Evolutionary conservation across 1,139 yeast genomes (phyloP).

Genomic region (Blastobotrys capitulatus): DNA sequence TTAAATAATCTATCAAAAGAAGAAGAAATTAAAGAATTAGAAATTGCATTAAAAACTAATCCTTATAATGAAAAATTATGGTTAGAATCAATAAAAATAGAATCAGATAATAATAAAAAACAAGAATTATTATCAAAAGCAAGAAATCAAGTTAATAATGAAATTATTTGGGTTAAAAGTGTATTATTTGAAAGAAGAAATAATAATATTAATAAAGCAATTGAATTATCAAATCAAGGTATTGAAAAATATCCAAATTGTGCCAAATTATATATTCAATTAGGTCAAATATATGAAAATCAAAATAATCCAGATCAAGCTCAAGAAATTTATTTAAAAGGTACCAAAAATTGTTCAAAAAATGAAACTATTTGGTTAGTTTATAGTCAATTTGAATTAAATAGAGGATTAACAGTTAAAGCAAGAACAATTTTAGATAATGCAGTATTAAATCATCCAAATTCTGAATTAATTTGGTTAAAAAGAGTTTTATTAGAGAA

Average conservation of each 20-base stretch:
- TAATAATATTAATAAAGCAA: constrained; percentile 32
- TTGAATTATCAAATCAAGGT: constrained; percentile 42
- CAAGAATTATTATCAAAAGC: constrained; percentile 41
- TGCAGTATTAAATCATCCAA: constrained; percentile 48
- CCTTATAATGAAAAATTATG: constrained; percentile 54
- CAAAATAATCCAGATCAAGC: constrained; percentile 38
- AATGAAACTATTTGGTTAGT: constrained; percentile 51
- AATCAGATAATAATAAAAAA: constrained; percentile 44
- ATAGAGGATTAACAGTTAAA: constrained; percentile 41
- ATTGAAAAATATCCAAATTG: constrained; percentile 42
- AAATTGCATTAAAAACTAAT: constrained; percentile 40
- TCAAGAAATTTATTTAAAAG: constrained; percentile 44
- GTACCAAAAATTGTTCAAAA: constrained; percentile 44
- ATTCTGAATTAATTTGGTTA: constrained; percentile 48
- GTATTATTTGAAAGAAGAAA: constrained; percentile 50
- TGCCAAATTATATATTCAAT: constrained; percentile 52
- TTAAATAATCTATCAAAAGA: constrained; percentile 62
- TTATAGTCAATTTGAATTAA: constrained; percentile 47
- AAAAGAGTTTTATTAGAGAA: constrained; percentile 57
- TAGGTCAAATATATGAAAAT: constrained; percentile 47
- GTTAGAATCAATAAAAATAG: constrained; percentile 67
- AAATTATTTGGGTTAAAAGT: constrained; percentile 58
- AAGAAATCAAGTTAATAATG: constrained; percentile 32
- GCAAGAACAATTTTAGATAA: constrained; percentile 73
- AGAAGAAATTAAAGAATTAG: constrained; percentile 55